Percentiles rank a stretch among this genome's conserved stretches.
phyloP scores from a whole-genome alignment of 257 asterid genomes.

The Ophiorrhiza pumila region DNA sequence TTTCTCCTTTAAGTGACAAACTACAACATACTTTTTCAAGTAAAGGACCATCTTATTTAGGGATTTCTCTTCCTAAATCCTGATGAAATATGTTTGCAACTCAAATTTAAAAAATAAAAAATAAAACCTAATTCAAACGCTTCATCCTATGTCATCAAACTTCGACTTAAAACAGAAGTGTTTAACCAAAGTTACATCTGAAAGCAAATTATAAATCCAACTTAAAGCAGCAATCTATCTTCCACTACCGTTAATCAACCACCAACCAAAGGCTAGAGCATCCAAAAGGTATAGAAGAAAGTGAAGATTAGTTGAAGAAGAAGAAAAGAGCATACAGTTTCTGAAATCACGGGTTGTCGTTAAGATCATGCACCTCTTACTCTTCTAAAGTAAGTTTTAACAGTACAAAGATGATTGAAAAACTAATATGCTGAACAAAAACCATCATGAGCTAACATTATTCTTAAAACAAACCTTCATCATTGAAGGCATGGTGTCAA shows the following conservation, averaged over 20 bases:
- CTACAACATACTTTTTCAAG: not conserved
- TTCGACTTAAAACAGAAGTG: not conserved
- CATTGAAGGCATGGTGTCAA: slow-evolving; percentile 20
- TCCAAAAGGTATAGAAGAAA: not conserved
- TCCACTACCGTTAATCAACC: not conserved
- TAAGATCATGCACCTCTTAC: not conserved
- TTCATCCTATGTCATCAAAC: not conserved
- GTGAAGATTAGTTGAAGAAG: not conserved
- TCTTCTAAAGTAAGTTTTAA: not conserved
- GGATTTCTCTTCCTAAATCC: not conserved
- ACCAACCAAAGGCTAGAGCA: not conserved
- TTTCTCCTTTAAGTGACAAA: not conserved
- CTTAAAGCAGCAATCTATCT: not conserved
- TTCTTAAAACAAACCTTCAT: slow-evolving; percentile 12
- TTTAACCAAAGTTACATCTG: not conserved
- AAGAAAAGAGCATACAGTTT: not conserved
- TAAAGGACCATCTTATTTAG: not conserved
- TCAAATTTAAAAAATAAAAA: not conserved
- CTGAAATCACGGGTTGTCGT: not conserved
- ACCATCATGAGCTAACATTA: not conserved
- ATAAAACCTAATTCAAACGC: not conserved
- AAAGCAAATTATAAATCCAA: not conserved
- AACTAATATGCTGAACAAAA: not conserved
- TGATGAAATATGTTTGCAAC: not conserved
- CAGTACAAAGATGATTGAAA: not conserved